Evolutionary conservation across 805 yeast species (phyloP), one percentile per base, ranked within the genome.

Genomic region (Torulaspora delbrueckii): DNA sequence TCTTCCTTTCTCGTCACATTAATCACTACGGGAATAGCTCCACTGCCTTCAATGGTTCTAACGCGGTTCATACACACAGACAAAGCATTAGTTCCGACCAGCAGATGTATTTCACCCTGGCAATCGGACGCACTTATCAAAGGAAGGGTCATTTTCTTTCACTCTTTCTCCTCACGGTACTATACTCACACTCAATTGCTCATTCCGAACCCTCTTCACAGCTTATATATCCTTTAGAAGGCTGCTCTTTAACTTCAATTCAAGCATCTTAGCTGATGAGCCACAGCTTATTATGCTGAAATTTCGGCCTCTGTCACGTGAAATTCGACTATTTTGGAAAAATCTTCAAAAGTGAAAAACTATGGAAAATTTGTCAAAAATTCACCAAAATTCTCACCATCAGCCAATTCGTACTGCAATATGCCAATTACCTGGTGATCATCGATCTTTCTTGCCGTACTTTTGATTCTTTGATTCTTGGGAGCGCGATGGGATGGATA

Each of bases 21-120:
- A 3, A 79, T 69, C 30, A 82, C 60, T 3, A 82, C 66, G 0
- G 85, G 81, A 2, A 46, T 56, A 2, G 86, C 87, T 7, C 86
- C 84, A 18, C 76, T 59, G 33, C 73, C 74, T 9, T 78, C 51
- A 22, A 79, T 71, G 7, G 73, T 59, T 23, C 66, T 69, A 12
- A 79, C 69, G 53, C 90, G 71, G 19, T 71, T 63, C 10, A 46
- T 31, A 12, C 53, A 43, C 2, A 50, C 44, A 19, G 52, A 48
- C 3, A 57, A n/a, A 3, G 55, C 45, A n/a, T 56, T 56, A 3
- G 65, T 37, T 5, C 86, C 88, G 8, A 83, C 62, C 5, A 85
- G 71, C 30, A 84, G 63, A 56, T 81, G 86, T 1, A 63, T 63
- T 52, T 83, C 86, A 19, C 67, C 77, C 12, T 56, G 42, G 46